Evolutionary conservation across 2,329 filamentous ascomycete genomes (phyloP).

Genomic region (Lasiodiplodia citricola): DNA sequence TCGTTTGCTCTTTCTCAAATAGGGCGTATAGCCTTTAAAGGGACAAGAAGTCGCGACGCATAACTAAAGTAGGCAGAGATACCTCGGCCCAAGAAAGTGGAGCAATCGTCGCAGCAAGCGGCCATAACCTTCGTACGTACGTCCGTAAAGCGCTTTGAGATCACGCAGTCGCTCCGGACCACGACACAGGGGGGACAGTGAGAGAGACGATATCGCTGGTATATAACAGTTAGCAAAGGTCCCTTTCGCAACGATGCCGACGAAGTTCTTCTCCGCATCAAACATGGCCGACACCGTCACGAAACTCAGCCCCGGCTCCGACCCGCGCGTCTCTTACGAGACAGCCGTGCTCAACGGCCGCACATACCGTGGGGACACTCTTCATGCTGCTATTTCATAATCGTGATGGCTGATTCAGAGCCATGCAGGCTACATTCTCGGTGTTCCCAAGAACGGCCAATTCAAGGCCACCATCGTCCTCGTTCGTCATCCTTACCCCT

Average conservation of each 20-base stretch:
- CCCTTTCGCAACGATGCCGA: background rate
- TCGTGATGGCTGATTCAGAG: background rate
- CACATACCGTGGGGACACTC: constrained; percentile 62
- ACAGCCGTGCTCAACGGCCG: constrained; percentile 69
- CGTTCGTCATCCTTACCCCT: constrained; percentile 39
- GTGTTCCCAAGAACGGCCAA: constrained; percentile 49
- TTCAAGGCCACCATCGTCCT: constrained; percentile 61
- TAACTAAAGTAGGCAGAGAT: background rate
- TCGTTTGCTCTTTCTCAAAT: background rate
- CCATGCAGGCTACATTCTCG: constrained; percentile 55
- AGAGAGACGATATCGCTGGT: background rate
- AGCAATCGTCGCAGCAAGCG: background rate
- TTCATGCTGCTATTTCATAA: constrained; percentile 30
- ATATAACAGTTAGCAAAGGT: background rate
- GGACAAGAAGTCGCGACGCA: background rate
- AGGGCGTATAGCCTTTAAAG: background rate
- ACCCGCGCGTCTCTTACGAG: constrained; percentile 69
- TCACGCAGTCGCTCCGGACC: constrained; percentile 8
- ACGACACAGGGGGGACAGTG: background rate
- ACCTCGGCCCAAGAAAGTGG: constrained; percentile 19
- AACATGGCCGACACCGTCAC: constrained; percentile 57
- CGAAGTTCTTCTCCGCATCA: constrained; percentile 16
- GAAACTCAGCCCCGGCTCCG: constrained; percentile 67
- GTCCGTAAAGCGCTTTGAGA: constrained; percentile 5
- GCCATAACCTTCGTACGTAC: constrained; percentile 19